Base-by-base conservation (phyloP, 169 alveolate species). In the Eimeria mitis region DNA sequence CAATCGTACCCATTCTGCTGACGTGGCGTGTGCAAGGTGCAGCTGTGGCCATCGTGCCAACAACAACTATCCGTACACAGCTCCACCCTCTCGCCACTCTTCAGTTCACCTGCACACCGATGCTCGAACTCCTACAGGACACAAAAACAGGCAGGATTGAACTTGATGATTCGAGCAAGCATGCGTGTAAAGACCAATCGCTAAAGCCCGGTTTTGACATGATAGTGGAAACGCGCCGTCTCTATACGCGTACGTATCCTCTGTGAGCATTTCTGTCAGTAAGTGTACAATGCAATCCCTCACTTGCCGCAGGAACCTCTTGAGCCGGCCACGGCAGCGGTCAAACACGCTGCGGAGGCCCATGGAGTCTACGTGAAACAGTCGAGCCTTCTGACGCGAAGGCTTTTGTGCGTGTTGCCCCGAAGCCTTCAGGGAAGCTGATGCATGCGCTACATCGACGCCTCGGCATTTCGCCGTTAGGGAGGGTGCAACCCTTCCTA, bases 1-100 rank as follows among this genome's bases (percentile, higher is more conserved):
- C 96, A 94, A 75, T 94, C 96, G 59, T 61, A 94, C 37, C 94
- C 94, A 71, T 94, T 94, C 84, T 85, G 90, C 47, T 85, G 96
- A 14, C 87, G 89, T 34, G 96, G 96, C 40, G 88, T 56, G 81
- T 56, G 81, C 88, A 59, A 40, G 52, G 89, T 54, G 78, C 95
- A 59, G 63, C 95, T 87, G 19, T 61, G 65, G 61, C 65, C 91
- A 25, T 79, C 89, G 19, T 47, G 75, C 96, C 94, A 94, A 68
- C 94, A 94, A 56, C 96, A 91, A 59, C 90, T 78, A 42, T 83
- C 91, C n/a, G 95, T 79, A 37, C 95, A 91, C 40, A 73, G 76
- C 65, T 87, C 94, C 63, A 61, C 94, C 68, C 14, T 49, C 71
- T 65, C 70, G 70, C 94, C 94, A 49, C 83, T 61, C 65, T 65